Conservation (phyloP, 2,329 filamentous ascomycete genomes). For the Claviceps monticola region DNA sequence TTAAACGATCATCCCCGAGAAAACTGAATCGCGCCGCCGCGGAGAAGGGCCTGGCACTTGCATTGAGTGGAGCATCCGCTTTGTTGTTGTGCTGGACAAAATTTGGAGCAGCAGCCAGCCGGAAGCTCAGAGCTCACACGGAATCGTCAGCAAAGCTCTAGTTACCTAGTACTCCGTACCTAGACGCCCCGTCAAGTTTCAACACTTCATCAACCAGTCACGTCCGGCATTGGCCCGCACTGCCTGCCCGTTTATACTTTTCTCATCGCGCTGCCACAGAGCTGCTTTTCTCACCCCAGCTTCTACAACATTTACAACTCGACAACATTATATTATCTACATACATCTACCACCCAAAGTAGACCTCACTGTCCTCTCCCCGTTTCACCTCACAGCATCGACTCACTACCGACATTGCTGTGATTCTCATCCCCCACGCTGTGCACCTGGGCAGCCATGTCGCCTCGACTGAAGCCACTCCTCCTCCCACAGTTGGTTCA, state of each 20-base stretch:
- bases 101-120: not conserved
- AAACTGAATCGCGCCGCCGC: too few relatives aligned
- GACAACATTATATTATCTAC: too few relatives aligned
- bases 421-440: constrained; percentile 2
- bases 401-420: not conserved
- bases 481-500: constrained; percentile 5
- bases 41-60: not conserved
- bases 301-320: too few relatives aligned
- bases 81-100: not conserved
- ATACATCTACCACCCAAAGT: too few relatives aligned
- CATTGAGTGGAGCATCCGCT: not conserved
- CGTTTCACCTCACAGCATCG: not conserved
- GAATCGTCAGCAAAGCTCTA: not conserved
- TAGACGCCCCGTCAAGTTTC: not conserved
- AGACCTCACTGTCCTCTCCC: not conserved
- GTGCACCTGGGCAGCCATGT: constrained; percentile 3
- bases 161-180: not conserved
- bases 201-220: too few relatives aligned
- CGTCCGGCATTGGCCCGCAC: not conserved
- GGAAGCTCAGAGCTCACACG: not conserved
- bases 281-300: too few relatives aligned
- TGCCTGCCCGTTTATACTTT: not conserved
- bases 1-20: too few relatives aligned
- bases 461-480: constrained; percentile 6
- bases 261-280: too few relatives aligned